Evolutionary conservation across 164 flowering plant genomes (phyloP), one percentile per base, ranked within the genome.

Genomic region (Nelumbo lutea): DNA sequence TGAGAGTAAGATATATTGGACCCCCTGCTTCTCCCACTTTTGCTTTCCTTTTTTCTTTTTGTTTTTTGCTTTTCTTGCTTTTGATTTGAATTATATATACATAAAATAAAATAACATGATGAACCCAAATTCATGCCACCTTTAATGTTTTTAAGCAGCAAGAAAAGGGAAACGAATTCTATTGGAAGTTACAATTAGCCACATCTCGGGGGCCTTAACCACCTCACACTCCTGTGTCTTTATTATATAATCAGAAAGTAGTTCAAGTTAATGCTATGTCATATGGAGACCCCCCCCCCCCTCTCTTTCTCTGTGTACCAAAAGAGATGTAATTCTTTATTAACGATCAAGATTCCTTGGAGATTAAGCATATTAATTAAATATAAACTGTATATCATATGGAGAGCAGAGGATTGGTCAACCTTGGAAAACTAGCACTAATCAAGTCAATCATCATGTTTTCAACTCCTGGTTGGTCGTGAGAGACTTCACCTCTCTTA

Each of bases 351-450:
- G 69, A 73, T 68, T 64, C 72, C 50, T 43, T 43, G 27, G 11
- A 52, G 68, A 61, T 68, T 38, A 62, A 39, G 8, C 44, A 39
- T 60, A 7, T 7, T 53, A 46, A 41, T 15, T 59, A 47, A 50
- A 44, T 53, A 50, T 13, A 27, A 27, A 73, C 38, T 61, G 41
- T n/a, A 59, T 51, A 66, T 42, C 70, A 65, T 50, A 56, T 77
- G 75, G 52, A 70, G 50, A 50, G 72, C 11, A 48, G 15, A 50
- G 61, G 59, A 70, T 71, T 73, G 80, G 72, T 71, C 77, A 67
- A 53, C 70, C 51, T 39, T 45, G 56, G 58, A 52, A 59, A 65
- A 38, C n/a, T 50, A 61, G 27, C 66, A 45, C 65, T 61, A 76
- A 68, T 27, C 46, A 67, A 62, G 70, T 72, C 70, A 61, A 67